A percentile compares a stretch with the other conserved stretches of the same genome.
Evolutionary conservation across 2,329 filamentous ascomycete species (phyloP).

Genomic region (Ceratocystiopsis minuta): DNA sequence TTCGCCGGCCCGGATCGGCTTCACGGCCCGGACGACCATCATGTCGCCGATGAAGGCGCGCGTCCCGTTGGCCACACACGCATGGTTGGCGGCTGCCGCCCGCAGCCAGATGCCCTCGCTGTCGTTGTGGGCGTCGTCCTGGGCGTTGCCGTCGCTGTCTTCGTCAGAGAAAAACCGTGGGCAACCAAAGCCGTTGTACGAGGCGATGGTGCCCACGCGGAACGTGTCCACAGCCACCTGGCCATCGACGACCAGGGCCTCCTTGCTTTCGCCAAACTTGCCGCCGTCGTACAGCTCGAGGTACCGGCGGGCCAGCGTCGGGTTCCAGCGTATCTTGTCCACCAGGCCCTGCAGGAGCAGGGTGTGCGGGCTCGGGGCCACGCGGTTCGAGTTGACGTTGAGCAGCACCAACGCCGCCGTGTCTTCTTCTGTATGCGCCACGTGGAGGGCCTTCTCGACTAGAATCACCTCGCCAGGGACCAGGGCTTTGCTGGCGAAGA

Average conservation of each 20-base stretch:
- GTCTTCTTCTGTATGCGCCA: background rate
- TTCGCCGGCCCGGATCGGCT: conserved; percentile 18
- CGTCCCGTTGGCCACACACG: conserved; percentile 16
- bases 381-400: background rate
- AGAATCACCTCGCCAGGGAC: background rate
- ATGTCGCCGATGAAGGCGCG: conserved; percentile 16
- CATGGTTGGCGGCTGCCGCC: conserved; percentile 15
- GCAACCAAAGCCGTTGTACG: background rate
- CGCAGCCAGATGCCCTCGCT: conserved; percentile 12
- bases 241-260: background rate
- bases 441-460: conserved; percentile 1
- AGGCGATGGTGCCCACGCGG: background rate
- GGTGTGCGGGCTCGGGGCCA: background rate
- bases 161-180: background rate
- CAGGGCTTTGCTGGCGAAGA: background rate
- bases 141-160: too few relatives aligned
- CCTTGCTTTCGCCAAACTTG: background rate
- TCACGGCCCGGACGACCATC: conserved; percentile 17
- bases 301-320: conserved; percentile 4
- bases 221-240: background rate
- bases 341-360: background rate
- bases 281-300: conserved; percentile 7
- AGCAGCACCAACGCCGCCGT: background rate
- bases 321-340: conserved; percentile 8
- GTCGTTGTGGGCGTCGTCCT: background rate